phyloP scores from a whole-genome alignment of 179 eudicot genomes.

The Beta corolliflora region DNA sequence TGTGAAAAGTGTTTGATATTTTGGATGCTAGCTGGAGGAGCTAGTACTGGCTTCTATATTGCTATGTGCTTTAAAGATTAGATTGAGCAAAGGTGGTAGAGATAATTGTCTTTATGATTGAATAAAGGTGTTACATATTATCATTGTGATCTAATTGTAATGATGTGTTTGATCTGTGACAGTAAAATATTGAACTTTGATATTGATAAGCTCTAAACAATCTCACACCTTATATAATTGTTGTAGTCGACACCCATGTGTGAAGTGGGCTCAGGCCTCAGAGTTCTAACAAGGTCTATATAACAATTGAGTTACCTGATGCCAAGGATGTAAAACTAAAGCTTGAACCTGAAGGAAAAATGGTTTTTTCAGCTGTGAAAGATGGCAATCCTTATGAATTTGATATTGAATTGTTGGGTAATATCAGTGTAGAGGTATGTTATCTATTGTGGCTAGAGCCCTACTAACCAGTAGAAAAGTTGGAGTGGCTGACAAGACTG shows the following conservation, averaged over 20 bases:
- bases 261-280: slow-evolving; percentile 87
- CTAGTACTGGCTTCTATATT: too few relatives aligned
- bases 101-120: too few relatives aligned
- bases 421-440: slow-evolving; percentile 58
- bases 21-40: too few relatives aligned
- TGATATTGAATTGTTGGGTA: slow-evolving; percentile 61
- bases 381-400: slow-evolving; percentile 61
- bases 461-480: neutral
- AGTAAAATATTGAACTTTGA: too few relatives aligned
- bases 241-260: slow-evolving; percentile 71
- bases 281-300: slow-evolving; percentile 57
- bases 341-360: slow-evolving; percentile 73
- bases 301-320: slow-evolving; percentile 73
- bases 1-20: too few relatives aligned
- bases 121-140: too few relatives aligned
- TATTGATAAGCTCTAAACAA: too few relatives aligned
- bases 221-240: too few relatives aligned
- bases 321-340: slow-evolving; percentile 74
- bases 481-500: neutral
- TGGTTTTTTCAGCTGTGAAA: slow-evolving; percentile 58
- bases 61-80: too few relatives aligned
- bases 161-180: too few relatives aligned
- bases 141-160: too few relatives aligned
- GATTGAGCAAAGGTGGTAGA: too few relatives aligned
- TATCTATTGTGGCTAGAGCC: neutral